phyloP scores from a whole-genome alignment of 2,329 filamentous ascomycete species.

The Trichoderma guizhouense region DNA sequence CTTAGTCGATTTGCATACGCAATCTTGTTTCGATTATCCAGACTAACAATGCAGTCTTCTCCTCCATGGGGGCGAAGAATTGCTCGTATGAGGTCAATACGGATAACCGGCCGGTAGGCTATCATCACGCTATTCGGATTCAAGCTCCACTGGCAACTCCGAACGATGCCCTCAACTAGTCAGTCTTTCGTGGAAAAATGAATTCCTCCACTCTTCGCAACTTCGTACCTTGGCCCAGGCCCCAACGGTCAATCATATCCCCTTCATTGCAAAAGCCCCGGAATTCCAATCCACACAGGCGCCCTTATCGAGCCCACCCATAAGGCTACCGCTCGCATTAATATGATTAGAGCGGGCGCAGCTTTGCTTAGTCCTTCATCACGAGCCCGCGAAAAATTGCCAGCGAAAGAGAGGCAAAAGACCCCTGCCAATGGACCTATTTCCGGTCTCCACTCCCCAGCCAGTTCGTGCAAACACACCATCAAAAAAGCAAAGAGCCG shows the following conservation, averaged over 20 bases:
- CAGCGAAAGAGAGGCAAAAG: neutral
- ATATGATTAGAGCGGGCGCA: constrained; percentile 6
- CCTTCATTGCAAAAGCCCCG: neutral
- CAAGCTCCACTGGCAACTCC: neutral
- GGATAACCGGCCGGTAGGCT: neutral
- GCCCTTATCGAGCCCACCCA: neutral
- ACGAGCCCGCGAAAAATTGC: neutral
- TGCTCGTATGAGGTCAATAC: neutral
- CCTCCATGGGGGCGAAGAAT: neutral
- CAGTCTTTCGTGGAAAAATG: neutral
- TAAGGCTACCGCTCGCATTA: neutral
- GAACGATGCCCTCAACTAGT: neutral
- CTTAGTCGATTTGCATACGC: neutral
- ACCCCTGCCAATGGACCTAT: neutral
- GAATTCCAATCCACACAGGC: neutral
- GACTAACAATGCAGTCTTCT: neutral
- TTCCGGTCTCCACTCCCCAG: neutral
- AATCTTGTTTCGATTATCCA: neutral
- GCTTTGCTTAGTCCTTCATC: neutral
- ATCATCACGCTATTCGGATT: neutral
- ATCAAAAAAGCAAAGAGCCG: neutral
- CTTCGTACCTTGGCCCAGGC: neutral
- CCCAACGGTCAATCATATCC: neutral
- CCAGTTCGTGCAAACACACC: neutral
- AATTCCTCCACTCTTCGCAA: neutral